Base-by-base conservation (phyloP, 306 rosid species). In the Erythrophleum fordii region DNA sequence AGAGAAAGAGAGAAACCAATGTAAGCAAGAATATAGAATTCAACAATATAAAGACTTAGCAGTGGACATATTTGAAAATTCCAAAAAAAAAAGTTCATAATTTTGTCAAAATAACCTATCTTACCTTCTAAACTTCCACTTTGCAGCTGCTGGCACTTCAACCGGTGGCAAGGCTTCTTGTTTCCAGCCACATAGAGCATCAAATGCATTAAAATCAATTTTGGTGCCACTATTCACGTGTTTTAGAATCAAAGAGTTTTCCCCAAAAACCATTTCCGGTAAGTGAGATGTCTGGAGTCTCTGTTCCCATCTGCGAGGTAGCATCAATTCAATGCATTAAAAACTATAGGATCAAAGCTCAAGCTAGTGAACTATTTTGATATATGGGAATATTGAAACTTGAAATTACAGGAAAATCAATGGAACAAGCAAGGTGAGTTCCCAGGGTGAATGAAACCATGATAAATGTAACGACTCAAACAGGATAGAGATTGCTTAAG, bases 231-330 rank as follows among this genome's bases (percentile, higher is more conserved):
- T 93, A 4, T 68, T 77, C 60, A 84, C 51, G 72, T 93, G 98
- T 77, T 90, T 93, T 49, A 95, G 92, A 77, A 81, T 77, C 75
- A 95, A 85, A 73, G 83, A 77, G 72, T 92, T 91, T 48, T 89
- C 98, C 80, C 99, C 99, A 44, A 95, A 95, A 81, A 95, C 90
- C 99, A 95, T 95, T 89, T 95, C 98, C 2, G 99, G 99, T 75
- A 95, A 82, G 79, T 95, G 99, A 67, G 92, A 88, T 3, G 97
- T 95, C 55, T 84, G 72, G 56, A 95, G 99, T 83, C 86, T 93
- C 77, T 91, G 84, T 74, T 90, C 99, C 98, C 98, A 95, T 82
- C 99, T 95, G 82, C 70, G 78, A 64, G 64, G 53, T 81, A 80
- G 53, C 72, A 73, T 60, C 81, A 84, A n/a, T 25, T 23, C 25